Evolutionary conservation across 140 eudicot species (phyloP).

Genomic region (Cichorium intybus): DNA sequence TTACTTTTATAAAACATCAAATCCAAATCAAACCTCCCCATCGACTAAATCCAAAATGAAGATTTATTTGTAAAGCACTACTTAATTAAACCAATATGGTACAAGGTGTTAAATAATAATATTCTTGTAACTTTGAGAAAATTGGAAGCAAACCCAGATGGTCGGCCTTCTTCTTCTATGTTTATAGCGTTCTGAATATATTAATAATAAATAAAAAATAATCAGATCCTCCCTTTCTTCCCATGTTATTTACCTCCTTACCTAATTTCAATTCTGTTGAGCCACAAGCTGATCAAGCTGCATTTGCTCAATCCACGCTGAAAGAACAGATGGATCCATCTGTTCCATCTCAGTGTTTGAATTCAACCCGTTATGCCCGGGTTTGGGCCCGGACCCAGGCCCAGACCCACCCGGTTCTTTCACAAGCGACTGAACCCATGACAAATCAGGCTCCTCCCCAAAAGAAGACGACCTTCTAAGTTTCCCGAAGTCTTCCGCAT

Average conservation of each 20-base stretch:
- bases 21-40: too few species aligned
- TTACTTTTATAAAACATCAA: too few species aligned
- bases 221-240: neutral
- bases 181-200: neutral
- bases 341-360: constrained; percentile 34
- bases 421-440: constrained; percentile 65
- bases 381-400: constrained; percentile 11
- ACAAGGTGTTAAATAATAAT: neutral
- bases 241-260: constrained; percentile 39
- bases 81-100: too few species aligned
- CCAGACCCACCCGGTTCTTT: constrained; percentile 4
- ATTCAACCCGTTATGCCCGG: constrained; percentile 11
- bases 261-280: constrained; percentile 34
- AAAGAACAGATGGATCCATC: constrained; percentile 47
- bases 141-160: too few species aligned
- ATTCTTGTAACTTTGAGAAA: neutral
- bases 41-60: too few species aligned
- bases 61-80: too few species aligned
- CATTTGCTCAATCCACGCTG: constrained; percentile 79
- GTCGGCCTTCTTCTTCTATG: too few species aligned
- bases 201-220: too few species aligned
- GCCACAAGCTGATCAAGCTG: constrained; percentile 71
- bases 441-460: constrained; percentile 77
- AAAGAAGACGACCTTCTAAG: constrained; percentile 62
- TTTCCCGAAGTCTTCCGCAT: constrained; percentile 42